Evolutionary conservation across 164 flowering plant genomes (phyloP).

Genomic region (Litsea cubeba): DNA sequence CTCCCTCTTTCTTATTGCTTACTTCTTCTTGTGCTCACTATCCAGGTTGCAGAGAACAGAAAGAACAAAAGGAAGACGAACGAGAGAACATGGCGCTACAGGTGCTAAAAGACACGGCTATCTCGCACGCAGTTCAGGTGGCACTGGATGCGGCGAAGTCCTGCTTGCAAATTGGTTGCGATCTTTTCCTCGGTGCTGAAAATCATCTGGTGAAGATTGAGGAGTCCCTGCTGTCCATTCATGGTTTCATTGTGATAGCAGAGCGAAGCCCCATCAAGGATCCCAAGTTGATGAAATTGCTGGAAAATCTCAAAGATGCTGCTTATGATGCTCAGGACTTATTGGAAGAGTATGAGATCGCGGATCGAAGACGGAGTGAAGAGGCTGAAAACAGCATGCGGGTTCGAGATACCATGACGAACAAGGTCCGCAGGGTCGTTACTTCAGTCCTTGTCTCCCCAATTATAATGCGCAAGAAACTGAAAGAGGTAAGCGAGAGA

Average conservation of each 20-base stretch:
- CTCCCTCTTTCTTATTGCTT: too few species aligned
- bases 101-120: background rate
- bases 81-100: background rate
- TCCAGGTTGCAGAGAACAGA: too few species aligned
- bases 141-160: background rate
- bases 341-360: background rate
- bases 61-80: background rate
- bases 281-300: background rate
- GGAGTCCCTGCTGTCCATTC: background rate
- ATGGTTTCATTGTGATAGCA: background rate
- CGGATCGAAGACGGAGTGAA: background rate
- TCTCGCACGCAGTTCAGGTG: background rate
- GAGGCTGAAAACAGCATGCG: background rate
- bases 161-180: background rate
- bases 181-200: background rate
- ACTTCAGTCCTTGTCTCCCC: background rate
- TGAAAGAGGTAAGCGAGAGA: background rate
- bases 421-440: background rate
- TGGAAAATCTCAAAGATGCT: background rate
- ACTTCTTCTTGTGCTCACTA: too few species aligned
- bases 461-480: background rate
- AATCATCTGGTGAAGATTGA: background rate
- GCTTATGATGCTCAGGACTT: conserved; percentile 10
- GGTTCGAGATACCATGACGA: background rate
- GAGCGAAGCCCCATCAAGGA: background rate